Evolutionary conservation across 768 basidiomycete species (phyloP), one percentile per base, ranked within the genome.

Genomic region (Dentipellis fragilis): DNA sequence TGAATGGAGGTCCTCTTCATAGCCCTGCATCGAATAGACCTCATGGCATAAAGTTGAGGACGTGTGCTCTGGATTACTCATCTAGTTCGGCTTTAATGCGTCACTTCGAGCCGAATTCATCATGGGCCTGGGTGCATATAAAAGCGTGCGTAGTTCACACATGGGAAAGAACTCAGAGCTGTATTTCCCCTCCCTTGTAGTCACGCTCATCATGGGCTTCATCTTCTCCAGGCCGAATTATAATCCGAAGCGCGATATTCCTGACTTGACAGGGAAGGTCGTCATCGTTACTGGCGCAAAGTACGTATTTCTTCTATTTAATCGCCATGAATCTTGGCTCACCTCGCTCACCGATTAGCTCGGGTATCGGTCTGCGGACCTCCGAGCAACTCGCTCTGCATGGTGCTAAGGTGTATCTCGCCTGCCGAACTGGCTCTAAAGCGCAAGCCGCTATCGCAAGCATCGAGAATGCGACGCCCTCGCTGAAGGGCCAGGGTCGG

Each of bases 231-330:
- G 14, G 21, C 48, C 4, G 14, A 22, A 22, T 6, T 49, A 49
- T 59, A 57, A 72, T 23, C 73, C 78, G 1, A 58, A 61, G 0
- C 69, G 57, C 1, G 76, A 79, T 59, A 59, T 82, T 29, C 67
- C 72, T 3, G 74, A 78, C 60, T 66, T 80, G 8, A 67, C 64
- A 6, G 79, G 77, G 10, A 79, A 79, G 61, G 77, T 83, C n/a
- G 64, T 69, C 42, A 66, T 82, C 45, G 76, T 84, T 19, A 83
- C 81, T 0, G 82, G 81, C 14, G 79, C 75, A 59, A 83, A 82
- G 78, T 81, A 55, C 68, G 73, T 63, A 49, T 23, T 52, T 22
- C 23, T 23, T 40, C 45, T 8, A 36, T 11, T 49, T 29, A 4
- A 34, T 14, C 19, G 42, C 42, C 37, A 36, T 45, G 17, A 17